Base-by-base conservation (phyloP, 805 yeast genomes). In the Schizosaccharomyces octosporus region DNA sequence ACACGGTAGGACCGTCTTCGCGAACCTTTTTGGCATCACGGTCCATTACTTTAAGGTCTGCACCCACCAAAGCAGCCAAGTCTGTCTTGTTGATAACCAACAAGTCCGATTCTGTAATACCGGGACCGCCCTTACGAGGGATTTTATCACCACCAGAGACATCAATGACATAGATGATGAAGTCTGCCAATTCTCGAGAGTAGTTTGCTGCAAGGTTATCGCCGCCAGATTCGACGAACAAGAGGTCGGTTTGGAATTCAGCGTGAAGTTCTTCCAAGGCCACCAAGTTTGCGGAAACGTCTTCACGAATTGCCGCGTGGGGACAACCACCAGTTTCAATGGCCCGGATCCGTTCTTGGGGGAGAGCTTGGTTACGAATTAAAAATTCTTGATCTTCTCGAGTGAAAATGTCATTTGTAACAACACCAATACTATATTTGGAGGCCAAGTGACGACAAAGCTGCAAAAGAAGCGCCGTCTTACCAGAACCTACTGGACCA, bases 231-330 rank as follows among this genome's bases (percentile, higher is more conserved):
- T 59, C 61, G 11, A 59, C 61, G 17, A 59, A 17, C 55, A 59
- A 29, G n/a, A 59, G 36, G 9, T 59, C 61, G 4, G 61, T 59
- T 13, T 59, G 11, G 54, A 42, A 59, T 31, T 59, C 54, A 15
- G 27, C n/a, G 6, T 59, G 61, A 55, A 59, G 29, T 54, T 59
- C 55, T 29, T 59, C 61, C 61, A 59, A 27, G 29, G 61, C 61
- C 36, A 41, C 61, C 36, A 59, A 42, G 43, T 59, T 59, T 17
- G 36, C 61, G n/a, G 61, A 59, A 29, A 59, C 48, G n/a, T 59
- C 61, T 32, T 59, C 61, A 31, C 61, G 61, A 11, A 59, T 59
- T 19, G 61, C 61, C 11, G 61, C 61, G n/a, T 59, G 61, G n/a
- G 61, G 61, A 42, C 61, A 59, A 13, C 61, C 61, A 19, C 61